Base-by-base conservation (phyloP, 805 yeast genomes). In the Lachancea thermotolerans region DNA sequence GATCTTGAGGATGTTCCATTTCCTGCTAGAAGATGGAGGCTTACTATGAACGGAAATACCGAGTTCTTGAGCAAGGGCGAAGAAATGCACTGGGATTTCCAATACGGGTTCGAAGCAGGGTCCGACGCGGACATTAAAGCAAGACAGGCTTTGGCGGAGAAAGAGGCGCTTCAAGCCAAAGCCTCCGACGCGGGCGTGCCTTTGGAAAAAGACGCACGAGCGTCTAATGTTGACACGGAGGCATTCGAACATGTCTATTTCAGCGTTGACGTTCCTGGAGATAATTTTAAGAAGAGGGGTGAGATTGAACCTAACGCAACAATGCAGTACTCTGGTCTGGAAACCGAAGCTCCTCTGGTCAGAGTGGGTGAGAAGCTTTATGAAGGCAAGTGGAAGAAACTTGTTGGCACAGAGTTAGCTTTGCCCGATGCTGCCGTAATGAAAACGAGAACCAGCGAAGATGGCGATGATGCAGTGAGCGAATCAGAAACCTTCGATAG, bases 21-120 rank as follows among this genome's bases (percentile, higher is more conserved):
- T 42, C 49, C 50, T 12, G 60, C 64, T 6, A 56, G 57, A 17
- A 55, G 58, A 27, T 91, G 96, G 96, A 61, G 55, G 5, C 59
- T 82, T 43, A 69, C 69, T 15, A 71, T 75, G 74, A 86, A 85
- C 59, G 96, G 97, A 4, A 73, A 78, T 50, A 78, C 87, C 7
- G 79, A 75, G 37, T 89, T 82, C 55, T 69, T 91, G 49, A 62
- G 75, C 6, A 65, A 73, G 6, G 98, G 98, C 7, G 93, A 90
- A 56, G 96, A 89, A 62, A 87, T 88, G 95, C 82, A 86, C 59
- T 90, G 97, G 97, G 79, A 82, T 55, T 91, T 89, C 69, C 78
- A 76, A 56, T 71, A 71, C 46, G 79, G 78, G 15, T 82, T 77
- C 53, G 96, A 87, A 66, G 95, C 96, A 5, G 96, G 96, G 10